Evolutionary conservation across 768 basidiomycete species (phyloP).

Genomic region (Panaeolus papilionaceus): DNA sequence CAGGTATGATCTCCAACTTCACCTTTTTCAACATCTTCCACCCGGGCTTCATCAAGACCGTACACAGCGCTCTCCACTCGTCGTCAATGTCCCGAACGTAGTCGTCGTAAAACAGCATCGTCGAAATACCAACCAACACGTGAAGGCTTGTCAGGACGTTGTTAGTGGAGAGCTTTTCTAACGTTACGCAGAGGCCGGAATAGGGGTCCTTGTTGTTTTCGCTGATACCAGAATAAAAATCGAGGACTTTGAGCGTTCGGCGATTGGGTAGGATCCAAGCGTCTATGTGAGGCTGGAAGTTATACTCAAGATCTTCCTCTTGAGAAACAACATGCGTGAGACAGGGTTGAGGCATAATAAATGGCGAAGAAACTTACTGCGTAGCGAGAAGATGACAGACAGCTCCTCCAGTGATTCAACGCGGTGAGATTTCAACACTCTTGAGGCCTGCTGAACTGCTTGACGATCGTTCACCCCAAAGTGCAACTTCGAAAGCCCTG

Average conservation of each 20-base stretch:
- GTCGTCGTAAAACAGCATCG: not conserved
- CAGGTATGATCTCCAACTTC: not conserved
- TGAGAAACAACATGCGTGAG: not conserved
- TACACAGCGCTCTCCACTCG: not conserved
- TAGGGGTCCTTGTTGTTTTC: slow-evolving; percentile 1
- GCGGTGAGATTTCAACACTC: not conserved
- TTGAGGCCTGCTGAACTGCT: not conserved
- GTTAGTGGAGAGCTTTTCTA: not conserved
- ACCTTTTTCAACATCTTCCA: slow-evolving; percentile 1
- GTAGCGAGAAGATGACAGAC: not conserved
- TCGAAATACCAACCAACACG: not conserved
- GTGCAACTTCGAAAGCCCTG: not conserved
- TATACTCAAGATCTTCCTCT: slow-evolving; percentile 9
- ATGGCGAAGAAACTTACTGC: not conserved
- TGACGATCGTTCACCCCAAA: slow-evolving; percentile 1
- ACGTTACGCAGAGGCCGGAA: not conserved
- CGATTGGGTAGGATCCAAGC: not conserved
- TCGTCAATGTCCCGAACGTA: slow-evolving; percentile 4
- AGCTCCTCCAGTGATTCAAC: not conserved
- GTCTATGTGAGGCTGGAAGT: not conserved
- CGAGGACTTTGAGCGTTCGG: not conserved
- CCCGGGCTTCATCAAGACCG: not conserved
- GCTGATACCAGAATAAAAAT: not conserved
- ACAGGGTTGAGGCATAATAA: not conserved
- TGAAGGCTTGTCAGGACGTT: not conserved